Conservation (phyloP, 805 yeast species). For the Saitoella complicata region DNA sequence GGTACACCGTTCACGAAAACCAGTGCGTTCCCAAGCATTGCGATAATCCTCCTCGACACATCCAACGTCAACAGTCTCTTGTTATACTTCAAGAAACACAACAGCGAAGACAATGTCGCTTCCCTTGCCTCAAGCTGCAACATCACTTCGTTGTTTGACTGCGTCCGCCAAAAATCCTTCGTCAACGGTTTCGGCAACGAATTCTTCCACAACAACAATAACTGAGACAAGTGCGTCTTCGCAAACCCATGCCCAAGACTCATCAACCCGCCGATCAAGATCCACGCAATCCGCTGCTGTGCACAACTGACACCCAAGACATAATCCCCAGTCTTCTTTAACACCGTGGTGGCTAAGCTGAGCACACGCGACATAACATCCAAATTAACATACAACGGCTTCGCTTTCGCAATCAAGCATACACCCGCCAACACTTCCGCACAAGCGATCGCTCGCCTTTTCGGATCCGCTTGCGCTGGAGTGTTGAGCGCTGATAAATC, state of each 20-base stretch:
- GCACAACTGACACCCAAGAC: conserved; percentile 20
- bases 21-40: conserved; percentile 31
- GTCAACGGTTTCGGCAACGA: conserved; percentile 30
- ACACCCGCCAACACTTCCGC: conserved; percentile 17
- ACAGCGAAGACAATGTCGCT: conserved; percentile 41
- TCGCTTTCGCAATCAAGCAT: conserved; percentile 15
- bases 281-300: conserved; percentile 41
- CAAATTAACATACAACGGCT: conserved; percentile 27
- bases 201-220: conserved; percentile 48
- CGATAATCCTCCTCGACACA: conserved; percentile 30
- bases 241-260: conserved; percentile 36
- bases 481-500: conserved; percentile 13
- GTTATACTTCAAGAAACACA: conserved; percentile 31
- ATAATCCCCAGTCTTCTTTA: conserved; percentile 21
- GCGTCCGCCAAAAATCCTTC: conserved; percentile 19
- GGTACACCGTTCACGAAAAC: conserved; percentile 17
- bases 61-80: conserved; percentile 26
- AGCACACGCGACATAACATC: conserved; percentile 30
- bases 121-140: conserved; percentile 34
- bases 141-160: conserved; percentile 20
- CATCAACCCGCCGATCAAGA: conserved; percentile 45
- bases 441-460: conserved; percentile 15
- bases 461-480: no score
- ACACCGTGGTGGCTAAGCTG: conserved; percentile 28
- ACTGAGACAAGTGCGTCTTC: conserved; percentile 39